Evolutionary conservation across 116 monocot genomes (phyloP).

Genomic region (Dioscorea cayenensis): DNA sequence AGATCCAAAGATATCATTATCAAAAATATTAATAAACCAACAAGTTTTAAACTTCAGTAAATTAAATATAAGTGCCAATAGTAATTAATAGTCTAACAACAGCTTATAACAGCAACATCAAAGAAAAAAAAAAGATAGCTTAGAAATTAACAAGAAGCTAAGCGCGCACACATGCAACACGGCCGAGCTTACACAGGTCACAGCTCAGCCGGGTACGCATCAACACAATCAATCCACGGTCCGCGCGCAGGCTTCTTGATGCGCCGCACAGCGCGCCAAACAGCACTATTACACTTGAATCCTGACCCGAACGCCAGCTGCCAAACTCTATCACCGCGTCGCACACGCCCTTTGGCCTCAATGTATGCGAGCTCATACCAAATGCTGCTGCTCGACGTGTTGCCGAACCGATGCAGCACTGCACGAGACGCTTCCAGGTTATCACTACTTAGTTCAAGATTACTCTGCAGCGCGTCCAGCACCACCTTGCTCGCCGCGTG

Average conservation of each 20-base stretch:
- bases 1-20: no score
- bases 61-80: no score
- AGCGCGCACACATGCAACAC: no score
- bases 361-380: constrained; percentile 86
- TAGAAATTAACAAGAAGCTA: no score
- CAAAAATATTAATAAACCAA: no score
- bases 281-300: constrained; percentile 88
- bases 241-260: constrained; percentile 31
- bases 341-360: constrained; percentile 63
- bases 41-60: no score
- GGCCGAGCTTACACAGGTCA: background rate
- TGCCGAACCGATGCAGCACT: constrained; percentile 71
- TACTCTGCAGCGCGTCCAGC: constrained; percentile 68
- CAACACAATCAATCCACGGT: constrained; percentile 60
- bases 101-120: no score
- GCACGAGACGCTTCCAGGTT: constrained; percentile 69
- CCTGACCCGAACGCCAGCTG: constrained; percentile 83
- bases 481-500: constrained; percentile 70
- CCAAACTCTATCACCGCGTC: constrained; percentile 58
- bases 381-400: constrained; percentile 77
- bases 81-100: no score
- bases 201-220: constrained; percentile 36
- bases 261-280: constrained; percentile 56
- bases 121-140: no score
- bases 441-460: constrained; percentile 40